Percentiles rank a stretch among this genome's conserved stretches.
Evolutionary conservation across 192 early-diverging fungal species (phyloP).

Genomic region (Backusella liffmaniae): DNA sequence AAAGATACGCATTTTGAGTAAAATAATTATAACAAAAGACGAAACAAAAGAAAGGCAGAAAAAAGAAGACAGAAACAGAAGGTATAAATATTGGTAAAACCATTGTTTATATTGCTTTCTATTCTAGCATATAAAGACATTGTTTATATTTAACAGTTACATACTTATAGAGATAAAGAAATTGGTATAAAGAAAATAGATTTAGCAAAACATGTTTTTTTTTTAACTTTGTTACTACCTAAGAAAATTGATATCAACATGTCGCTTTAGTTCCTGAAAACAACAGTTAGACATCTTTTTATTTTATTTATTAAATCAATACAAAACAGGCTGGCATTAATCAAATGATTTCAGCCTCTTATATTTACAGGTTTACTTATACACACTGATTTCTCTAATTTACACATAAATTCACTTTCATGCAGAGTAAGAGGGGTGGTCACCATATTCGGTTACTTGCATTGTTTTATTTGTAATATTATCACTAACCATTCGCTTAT

Average conservation of each 20-base stretch:
- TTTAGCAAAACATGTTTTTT: too few species aligned
- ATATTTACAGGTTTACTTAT: background rate
- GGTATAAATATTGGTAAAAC: background rate
- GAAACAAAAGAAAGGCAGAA: too few species aligned
- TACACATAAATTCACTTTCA: background rate
- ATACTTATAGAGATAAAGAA: background rate
- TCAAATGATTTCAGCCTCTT: background rate
- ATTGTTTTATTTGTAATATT: too few species aligned
- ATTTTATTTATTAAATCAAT: background rate
- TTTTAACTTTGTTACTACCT: too few species aligned
- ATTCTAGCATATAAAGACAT: background rate
- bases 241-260: background rate
- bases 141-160: background rate
- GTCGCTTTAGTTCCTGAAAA: background rate
- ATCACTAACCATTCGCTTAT: too few species aligned
- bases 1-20: background rate
- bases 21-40: too few species aligned
- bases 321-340: background rate
- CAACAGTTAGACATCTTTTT: background rate
- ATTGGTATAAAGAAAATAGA: too few species aligned
- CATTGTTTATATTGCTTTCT: background rate
- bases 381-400: background rate
- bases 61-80: background rate
- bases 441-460: too few species aligned
- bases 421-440: too few species aligned